Conservation (phyloP, 108 stramenopile species). For the Skeletonema grethae region DNA sequence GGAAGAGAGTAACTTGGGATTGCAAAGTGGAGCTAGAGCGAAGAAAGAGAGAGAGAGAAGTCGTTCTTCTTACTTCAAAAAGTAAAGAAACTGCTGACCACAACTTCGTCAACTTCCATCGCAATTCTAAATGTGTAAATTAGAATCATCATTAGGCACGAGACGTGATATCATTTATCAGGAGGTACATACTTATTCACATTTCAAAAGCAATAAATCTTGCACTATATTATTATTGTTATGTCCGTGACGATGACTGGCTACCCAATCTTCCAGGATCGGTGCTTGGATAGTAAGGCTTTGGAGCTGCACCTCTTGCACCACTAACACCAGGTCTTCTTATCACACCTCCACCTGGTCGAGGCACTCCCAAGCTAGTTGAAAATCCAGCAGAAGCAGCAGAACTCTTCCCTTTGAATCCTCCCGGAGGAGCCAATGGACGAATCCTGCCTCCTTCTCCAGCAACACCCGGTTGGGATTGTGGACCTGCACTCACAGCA, state of each 20-base stretch:
- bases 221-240: not conserved
- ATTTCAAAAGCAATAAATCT: not conserved
- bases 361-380: conserved; percentile 47
- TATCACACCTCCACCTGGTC: conserved; percentile 75
- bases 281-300: conserved; percentile 87
- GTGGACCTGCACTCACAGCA: conserved; percentile 40
- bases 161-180: not conserved
- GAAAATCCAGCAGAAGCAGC: conserved; percentile 58
- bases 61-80: conserved; percentile 86
- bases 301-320: conserved; percentile 45
- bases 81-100: conserved; percentile 19
- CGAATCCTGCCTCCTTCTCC: conserved; percentile 50
- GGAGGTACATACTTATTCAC: too few relatives aligned
- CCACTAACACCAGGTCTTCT: conserved; percentile 57
- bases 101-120: not conserved
- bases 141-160: not conserved
- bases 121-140: not conserved
- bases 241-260: conserved; percentile 24
- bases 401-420: conserved; percentile 32
- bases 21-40: conserved; percentile 79
- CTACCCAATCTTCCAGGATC: conserved; percentile 78
- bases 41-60: conserved; percentile 89
- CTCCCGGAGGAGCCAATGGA: conserved; percentile 41
- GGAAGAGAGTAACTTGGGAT: conserved; percentile 58
- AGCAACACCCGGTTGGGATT: conserved; percentile 31